Evolutionary conservation across 139 green algal genomes (phyloP), one percentile per base, ranked within the genome.

Genomic region (Pycnococcus provasolii): DNA sequence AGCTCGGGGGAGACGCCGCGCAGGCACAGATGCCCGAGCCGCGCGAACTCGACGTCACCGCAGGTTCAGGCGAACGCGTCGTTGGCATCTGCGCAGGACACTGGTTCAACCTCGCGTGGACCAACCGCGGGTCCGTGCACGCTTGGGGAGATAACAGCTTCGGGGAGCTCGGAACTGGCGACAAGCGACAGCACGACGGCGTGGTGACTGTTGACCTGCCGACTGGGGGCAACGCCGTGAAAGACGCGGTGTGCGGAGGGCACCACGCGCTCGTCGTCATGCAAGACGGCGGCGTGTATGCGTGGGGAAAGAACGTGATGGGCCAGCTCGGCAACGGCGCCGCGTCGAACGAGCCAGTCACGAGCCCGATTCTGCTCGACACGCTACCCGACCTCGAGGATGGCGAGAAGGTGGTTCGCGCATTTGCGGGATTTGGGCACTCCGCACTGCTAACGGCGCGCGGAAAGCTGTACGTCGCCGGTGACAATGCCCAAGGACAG

Each of bases 271-370:
- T 68, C 48, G 8, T 5, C 59, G 37, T 68, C 47, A 63, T 59
- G 8, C n/a, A 37, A 7, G 15, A 60, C 42, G 62, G 62, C 15
- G 37, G 4, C 5, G 57, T 60, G 4, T 66, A 61, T 37, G 53
- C 47, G 43, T 76, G 53, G 53, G 70, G 70, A 1, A 57, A 47
- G 9, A 70, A 76, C 55, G 52, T 63, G 44, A 45, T 61, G 55
- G 62, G 55, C 3, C 70, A 76, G 55, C 42, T 57, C 45, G 70
- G 66, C 53, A n/a, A 43, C 53, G 53, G 41, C 53, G 7, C 6
- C 53, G 53, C 26, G 26, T 26, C 26, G 26, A 26, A 26, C 26
- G 26, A 26, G 26, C 26, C 26, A 26, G 26, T 26, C 26, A 26
- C 26, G 26, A 26, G 26, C 26, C 26, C 26, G 26, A 26, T 26